Evolutionary conservation across 2,329 filamentous ascomycete genomes (phyloP).

Genomic region (Pyrenophora tritici-repentis): DNA sequence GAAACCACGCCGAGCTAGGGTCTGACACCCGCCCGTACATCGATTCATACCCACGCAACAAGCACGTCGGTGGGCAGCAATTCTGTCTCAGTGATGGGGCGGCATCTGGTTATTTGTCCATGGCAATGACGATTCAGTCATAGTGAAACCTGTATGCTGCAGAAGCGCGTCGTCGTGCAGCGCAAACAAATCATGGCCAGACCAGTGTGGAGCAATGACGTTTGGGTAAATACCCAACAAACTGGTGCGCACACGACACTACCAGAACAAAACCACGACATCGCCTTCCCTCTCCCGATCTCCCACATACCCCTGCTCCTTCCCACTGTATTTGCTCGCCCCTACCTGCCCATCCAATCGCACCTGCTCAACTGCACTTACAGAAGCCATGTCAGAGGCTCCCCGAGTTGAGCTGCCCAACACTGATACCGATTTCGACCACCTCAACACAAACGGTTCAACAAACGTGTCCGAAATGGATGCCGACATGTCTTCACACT

Average conservation of each 20-base stretch:
- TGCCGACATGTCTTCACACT: constrained; percentile 17
- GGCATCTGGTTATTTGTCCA: constrained; percentile 2
- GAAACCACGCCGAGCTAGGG: constrained; percentile 13
- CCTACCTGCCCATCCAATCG: constrained; percentile 1
- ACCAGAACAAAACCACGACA: constrained; percentile 12
- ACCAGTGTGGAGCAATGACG: constrained; percentile 15
- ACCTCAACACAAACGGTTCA: no score
- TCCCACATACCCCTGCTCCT: constrained; percentile 4
- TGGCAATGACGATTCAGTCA: constrained; percentile 19
- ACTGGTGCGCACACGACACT: constrained; percentile 25
- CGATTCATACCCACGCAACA: background rate
- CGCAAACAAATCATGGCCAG: constrained; percentile 14
- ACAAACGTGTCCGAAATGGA: constrained; percentile 17
- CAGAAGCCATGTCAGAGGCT: constrained; percentile 36
- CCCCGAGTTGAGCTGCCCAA: constrained; percentile 39
- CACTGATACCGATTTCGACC: constrained; percentile 34
- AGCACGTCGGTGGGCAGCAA: constrained; percentile 5
- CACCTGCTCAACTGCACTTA: constrained; percentile 1
- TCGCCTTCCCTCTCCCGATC: constrained; percentile 1
- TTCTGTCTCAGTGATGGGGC: background rate
- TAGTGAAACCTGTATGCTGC: constrained; percentile 18
- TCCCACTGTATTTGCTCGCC: background rate
- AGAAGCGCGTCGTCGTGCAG: constrained; percentile 8
- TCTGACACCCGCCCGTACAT: background rate
- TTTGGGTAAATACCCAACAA: constrained; percentile 15